Percentiles rank a stretch among this genome's conserved stretches.
Conservation (phyloP, 495 filamentous ascomycete genomes). For the Aspergillus steynii region DNA sequence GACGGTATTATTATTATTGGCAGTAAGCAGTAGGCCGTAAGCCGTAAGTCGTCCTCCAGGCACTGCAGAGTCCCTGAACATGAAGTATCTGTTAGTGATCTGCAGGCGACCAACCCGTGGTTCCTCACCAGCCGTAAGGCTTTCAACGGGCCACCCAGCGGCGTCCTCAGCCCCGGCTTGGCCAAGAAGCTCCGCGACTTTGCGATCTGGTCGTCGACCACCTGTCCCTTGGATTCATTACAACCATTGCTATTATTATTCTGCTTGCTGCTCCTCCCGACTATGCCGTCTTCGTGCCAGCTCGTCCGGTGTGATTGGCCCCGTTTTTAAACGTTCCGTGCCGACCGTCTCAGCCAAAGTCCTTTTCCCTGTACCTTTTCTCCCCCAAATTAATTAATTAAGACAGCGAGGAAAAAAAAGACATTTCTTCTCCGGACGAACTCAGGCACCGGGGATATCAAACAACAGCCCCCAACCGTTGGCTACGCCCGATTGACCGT, state of each 20-base stretch:
- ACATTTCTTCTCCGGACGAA: constrained; percentile 4
- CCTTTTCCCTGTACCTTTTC: background rate
- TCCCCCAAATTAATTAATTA: background rate
- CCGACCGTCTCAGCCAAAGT: background rate
- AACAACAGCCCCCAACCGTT: background rate
- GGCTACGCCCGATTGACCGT: background rate
- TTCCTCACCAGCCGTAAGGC: background rate
- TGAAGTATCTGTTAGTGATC: too few species aligned
- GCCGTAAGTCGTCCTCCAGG: too few species aligned
- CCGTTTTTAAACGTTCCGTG: background rate
- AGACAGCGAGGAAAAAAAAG: background rate
- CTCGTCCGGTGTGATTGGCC: background rate
- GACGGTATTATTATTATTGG: too few species aligned
- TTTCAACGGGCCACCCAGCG: background rate
- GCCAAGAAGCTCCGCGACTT: background rate
- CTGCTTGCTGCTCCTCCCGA: background rate
- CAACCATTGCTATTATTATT: background rate
- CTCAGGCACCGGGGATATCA: background rate
- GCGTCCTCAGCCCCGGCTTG: background rate
- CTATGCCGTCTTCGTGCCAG: background rate
- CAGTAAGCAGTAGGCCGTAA: too few species aligned
- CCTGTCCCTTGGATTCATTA: background rate
- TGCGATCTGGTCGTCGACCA: background rate
- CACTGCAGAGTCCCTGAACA: too few species aligned
- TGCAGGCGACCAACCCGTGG: too few species aligned